phyloP scores from a whole-genome alignment of 164 flowering plant species.

The Tinospora cordifolia region DNA sequence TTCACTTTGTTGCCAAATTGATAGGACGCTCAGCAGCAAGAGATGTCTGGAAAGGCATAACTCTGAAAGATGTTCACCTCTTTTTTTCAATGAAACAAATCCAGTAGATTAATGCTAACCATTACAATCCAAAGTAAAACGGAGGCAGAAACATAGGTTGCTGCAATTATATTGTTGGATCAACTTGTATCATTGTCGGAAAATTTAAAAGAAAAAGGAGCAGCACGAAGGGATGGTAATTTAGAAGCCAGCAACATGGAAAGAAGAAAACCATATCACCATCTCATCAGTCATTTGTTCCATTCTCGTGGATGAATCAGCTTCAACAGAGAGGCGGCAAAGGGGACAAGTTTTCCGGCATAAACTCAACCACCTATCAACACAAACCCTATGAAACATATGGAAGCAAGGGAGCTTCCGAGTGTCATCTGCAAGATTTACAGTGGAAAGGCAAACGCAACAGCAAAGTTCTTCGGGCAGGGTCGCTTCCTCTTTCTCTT shows the following conservation, averaged over 20 bases:
- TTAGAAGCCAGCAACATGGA: conserved; percentile 74
- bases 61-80: too few species aligned
- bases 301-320: conserved; percentile 14
- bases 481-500: too few species aligned
- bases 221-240: not conserved
- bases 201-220: too few species aligned
- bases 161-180: too few species aligned
- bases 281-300: conserved; percentile 68
- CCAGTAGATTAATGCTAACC: too few species aligned
- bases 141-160: too few species aligned
- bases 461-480: conserved; percentile 23
- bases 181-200: too few species aligned
- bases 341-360: conserved; percentile 63
- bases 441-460: conserved; percentile 56
- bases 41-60: too few species aligned
- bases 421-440: conserved; percentile 31
- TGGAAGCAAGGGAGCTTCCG: conserved; percentile 62
- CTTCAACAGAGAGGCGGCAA: conserved; percentile 49
- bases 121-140: too few species aligned
- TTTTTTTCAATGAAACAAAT: too few species aligned
- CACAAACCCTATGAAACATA: conserved; percentile 54
- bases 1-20: too few species aligned
- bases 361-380: conserved; percentile 52
- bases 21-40: too few species aligned
- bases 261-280: conserved; percentile 86